Conservation (phyloP, 1,139 yeast species). For the Pichia sp. region DNA sequence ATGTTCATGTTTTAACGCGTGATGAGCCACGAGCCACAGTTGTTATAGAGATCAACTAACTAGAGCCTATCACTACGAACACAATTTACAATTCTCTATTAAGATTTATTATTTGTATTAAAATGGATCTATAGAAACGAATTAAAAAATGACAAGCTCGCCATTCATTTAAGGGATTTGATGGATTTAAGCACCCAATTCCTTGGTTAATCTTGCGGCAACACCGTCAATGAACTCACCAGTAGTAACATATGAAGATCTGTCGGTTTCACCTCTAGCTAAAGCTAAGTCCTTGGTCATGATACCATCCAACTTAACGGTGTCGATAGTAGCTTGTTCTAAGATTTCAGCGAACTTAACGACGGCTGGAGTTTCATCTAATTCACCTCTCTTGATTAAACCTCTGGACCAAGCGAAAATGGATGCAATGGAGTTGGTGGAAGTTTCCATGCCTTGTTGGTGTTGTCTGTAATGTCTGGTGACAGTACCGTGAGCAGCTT, state of each 20-base stretch:
- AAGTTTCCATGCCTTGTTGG: slow-evolving; percentile 81
- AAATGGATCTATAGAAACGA: neutral
- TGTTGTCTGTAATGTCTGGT: slow-evolving; percentile 85
- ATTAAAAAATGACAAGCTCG: neutral
- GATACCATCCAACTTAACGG: slow-evolving; percentile 69
- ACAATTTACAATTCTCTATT: too few species aligned
- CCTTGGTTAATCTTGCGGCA: slow-evolving; percentile 42
- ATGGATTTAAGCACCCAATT: slow-evolving; percentile 18
- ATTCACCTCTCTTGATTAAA: slow-evolving; percentile 73
- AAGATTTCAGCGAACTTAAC: slow-evolving; percentile 62
- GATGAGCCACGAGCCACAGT: too few species aligned
- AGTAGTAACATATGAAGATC: slow-evolving; percentile 60
- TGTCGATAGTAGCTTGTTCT: slow-evolving; percentile 68
- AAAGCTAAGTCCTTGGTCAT: slow-evolving; percentile 86
- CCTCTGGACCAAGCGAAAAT: slow-evolving; percentile 90
- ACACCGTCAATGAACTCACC: slow-evolving; percentile 76
- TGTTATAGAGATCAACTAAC: too few species aligned
- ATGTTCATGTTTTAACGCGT: too few species aligned
- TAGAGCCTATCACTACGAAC: too few species aligned
- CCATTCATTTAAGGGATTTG: neutral
- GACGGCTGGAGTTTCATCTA: slow-evolving; percentile 71
- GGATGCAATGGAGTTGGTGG: slow-evolving; percentile 82
- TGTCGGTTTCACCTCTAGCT: slow-evolving; percentile 44
- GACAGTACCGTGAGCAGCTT: slow-evolving; percentile 88
- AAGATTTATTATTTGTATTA: too few species aligned